A percentile compares a stretch with the other conserved stretches of the same genome.
Conservation (phyloP, 306 rosid genomes). For the Cucurbita ficifolia region DNA sequence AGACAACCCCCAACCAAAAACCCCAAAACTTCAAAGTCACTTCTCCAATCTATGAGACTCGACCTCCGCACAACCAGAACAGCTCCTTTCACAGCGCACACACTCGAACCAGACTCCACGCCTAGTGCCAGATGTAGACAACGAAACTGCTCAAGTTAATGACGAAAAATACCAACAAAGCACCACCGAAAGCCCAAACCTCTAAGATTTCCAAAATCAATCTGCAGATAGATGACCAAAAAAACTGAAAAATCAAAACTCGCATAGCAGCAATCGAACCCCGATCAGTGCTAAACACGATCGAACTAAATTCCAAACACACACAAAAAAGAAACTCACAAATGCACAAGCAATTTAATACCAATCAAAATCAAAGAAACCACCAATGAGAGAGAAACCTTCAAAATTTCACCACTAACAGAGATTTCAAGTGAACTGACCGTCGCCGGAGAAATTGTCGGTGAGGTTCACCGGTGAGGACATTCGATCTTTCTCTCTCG, state of each 20-base stretch:
- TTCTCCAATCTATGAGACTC: neutral
- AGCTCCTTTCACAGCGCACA: slow-evolving; percentile 2
- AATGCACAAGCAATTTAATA: neutral
- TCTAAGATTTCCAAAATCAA: slow-evolving; percentile 6
- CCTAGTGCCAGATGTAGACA: slow-evolving; percentile 9
- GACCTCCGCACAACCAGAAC: neutral
- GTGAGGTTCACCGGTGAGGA: slow-evolving; percentile 19
- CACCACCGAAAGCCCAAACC: slow-evolving; percentile 10
- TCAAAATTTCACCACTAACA: slow-evolving; percentile 1
- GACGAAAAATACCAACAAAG: slow-evolving; percentile 7
- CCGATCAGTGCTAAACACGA: slow-evolving; percentile 16
- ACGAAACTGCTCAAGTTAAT: slow-evolving; percentile 9
- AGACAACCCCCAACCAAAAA: neutral
- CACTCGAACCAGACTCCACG: slow-evolving; percentile 1
- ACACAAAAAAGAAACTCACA: neutral
- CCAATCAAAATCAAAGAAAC: neutral
- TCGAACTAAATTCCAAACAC: slow-evolving; percentile 2
- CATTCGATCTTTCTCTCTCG: slow-evolving; percentile 8
- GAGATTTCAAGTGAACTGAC: neutral
- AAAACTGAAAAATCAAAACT: neutral
- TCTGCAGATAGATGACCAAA: neutral
- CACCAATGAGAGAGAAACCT: slow-evolving; percentile 7
- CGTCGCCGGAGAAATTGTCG: slow-evolving; percentile 16
- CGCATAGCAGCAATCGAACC: slow-evolving; percentile 4
- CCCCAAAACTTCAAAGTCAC: neutral